phyloP scores from a whole-genome alignment of 1,139 yeast species.

The Ogataea hybrid region DNA sequence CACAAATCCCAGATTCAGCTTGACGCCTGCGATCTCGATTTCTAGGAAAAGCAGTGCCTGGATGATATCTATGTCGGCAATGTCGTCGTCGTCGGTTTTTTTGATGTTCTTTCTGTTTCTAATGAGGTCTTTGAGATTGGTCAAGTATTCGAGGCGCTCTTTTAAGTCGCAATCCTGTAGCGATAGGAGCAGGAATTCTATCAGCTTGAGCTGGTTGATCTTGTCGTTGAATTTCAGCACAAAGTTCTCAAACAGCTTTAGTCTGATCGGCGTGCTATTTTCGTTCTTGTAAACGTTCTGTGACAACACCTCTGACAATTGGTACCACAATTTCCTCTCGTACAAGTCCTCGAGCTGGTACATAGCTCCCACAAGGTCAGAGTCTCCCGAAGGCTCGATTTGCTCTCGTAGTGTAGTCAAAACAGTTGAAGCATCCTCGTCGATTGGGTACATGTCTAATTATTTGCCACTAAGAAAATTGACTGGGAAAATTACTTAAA shows the following conservation, averaged over 20 bases:
- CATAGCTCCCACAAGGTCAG: constrained; percentile 58
- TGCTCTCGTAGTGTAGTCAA: constrained; percentile 70
- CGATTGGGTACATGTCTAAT: constrained; percentile 25
- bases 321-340: constrained; percentile 75
- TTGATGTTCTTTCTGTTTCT: constrained; percentile 36
- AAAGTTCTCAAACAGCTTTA: constrained; percentile 71
- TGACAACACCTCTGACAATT: constrained; percentile 64
- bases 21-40: constrained; percentile 74
- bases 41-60: constrained; percentile 63
- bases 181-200: constrained; percentile 68
- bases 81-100: constrained; percentile 37
- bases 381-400: constrained; percentile 41
- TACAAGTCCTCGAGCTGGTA: constrained; percentile 81
- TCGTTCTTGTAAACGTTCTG: constrained; percentile 54
- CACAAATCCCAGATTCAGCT: constrained; percentile 55
- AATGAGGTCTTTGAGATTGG: constrained; percentile 49
- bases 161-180: constrained; percentile 42
- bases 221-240: constrained; percentile 64
- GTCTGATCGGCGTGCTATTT: constrained; percentile 51
- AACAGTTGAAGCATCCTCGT: constrained; percentile 47
- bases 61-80: constrained; percentile 30
- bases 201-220: constrained; percentile 76
- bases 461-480: constrained; percentile 13
- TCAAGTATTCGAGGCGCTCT: constrained; percentile 51
- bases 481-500: background rate